Base-by-base conservation (phyloP, 352 stramenopile genomes). In the Phytopythium kandeliae region DNA sequence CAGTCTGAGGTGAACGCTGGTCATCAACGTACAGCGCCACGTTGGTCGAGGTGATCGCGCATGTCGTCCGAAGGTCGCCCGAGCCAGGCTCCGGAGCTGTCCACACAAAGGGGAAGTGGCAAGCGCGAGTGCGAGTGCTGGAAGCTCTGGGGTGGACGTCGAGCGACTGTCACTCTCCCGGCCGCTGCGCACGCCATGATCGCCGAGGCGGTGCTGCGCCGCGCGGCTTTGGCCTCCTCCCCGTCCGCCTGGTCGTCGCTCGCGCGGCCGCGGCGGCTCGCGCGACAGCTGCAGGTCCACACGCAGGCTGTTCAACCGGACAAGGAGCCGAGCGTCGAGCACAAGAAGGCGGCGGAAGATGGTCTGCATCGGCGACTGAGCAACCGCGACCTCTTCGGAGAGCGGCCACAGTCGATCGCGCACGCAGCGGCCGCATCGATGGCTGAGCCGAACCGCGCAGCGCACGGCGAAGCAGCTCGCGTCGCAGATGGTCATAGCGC, bases 211-310 rank as follows among this genome's bases (percentile, higher is more conserved):
- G 28, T 51, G 45, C 45, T 51, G 30, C 45, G 28, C 11, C 45
- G 45, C 11, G 28, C 28, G 12, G 24, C 41, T 13, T 2, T 3
- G 24, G 24, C 12, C 40, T 46, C 22, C 22, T 46, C 40, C 7
- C 22, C 63, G 36, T 58, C 54, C 26, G 62, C 51, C 52, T 52
- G 65, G 52, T 48, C 60, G 49, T 61, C 54, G 33, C 42, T 63
- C 21, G 40, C 48, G 42, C 50, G 50, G n/a, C 38, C 51, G 41
- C 61, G 48, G 25, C 43, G 61, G 37, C 48, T 62, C 25, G 57
- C 65, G 17, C 47, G 51, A 11, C 47, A 56, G 13, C 42, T 64
- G 28, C 54, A 69, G 38, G 5, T 57, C 17, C 57, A 69, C 28
- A 48, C 47, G 33, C 62, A 24, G 51, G 45, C 40, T 8, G 44